Conservation (phyloP, 75 land plant species). For the Adiantum capillusveneris region DNA sequence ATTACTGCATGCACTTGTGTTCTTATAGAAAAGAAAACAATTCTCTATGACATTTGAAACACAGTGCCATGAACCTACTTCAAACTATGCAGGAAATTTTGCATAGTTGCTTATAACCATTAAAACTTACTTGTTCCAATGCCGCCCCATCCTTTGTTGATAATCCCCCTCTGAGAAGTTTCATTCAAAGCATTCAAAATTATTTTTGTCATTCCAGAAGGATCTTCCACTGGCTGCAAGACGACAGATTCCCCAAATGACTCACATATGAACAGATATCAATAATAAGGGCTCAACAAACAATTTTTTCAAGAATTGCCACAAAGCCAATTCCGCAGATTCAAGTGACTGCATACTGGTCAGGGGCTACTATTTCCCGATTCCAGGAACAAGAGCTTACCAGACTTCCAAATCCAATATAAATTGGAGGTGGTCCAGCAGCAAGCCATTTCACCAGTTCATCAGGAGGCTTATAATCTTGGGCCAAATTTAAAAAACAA, state of each 20-base stretch:
- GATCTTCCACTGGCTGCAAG: constrained; percentile 93
- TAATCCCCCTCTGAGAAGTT: constrained; percentile 90
- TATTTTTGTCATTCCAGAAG: constrained; percentile 82
- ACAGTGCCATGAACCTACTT: not conserved
- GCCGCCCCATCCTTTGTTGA: constrained; percentile 98
- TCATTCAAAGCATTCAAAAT: constrained; percentile 71
- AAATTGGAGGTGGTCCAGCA: constrained; percentile 73
- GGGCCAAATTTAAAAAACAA: constrained; percentile 89
- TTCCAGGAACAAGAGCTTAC: constrained; percentile 43
- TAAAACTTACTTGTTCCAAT: constrained; percentile 77
- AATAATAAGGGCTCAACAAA: too few relatives aligned
- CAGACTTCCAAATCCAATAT: constrained; percentile 96
- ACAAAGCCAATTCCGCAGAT: too few relatives aligned
- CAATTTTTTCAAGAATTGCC: too few relatives aligned
- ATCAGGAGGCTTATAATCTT: constrained; percentile 73
- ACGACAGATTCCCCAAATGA: not conserved
- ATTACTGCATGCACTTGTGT: too few relatives aligned
- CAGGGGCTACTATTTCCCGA: too few relatives aligned
- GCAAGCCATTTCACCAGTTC: constrained; percentile 64
- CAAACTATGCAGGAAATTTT: not conserved
- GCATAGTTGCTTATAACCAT: not conserved
- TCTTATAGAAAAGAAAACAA: too few relatives aligned
- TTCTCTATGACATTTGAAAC: not conserved
- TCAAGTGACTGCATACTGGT: too few relatives aligned
- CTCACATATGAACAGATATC: too few relatives aligned